Conservation (phyloP, 2,329 filamentous ascomycete genomes). For the Cytospora paraplurivora region DNA sequence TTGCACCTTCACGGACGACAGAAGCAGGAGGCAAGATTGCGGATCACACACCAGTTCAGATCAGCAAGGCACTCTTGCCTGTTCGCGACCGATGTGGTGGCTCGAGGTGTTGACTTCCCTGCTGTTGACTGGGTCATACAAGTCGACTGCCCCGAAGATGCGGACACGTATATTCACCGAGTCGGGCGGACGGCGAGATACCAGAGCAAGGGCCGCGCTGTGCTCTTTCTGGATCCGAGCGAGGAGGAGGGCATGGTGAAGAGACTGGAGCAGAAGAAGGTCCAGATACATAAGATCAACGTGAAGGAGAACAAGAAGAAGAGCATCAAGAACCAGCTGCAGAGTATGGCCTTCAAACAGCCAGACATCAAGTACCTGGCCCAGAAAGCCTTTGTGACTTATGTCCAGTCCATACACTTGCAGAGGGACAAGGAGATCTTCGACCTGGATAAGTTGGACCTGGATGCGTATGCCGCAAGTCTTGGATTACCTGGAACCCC, state of each 20-base stretch:
- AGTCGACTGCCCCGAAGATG: conserved; percentile 93
- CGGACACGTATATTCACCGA: conserved; percentile 96
- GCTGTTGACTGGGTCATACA: conserved; percentile 99
- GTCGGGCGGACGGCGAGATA: conserved; percentile 95
- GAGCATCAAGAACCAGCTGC: conserved; percentile 79
- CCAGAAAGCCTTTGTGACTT: conserved; percentile 93
- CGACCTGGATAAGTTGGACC: conserved; percentile 75
- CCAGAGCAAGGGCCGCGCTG: conserved; percentile 81
- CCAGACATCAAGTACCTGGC: conserved; percentile 91
- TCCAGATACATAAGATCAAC: conserved; percentile 84
- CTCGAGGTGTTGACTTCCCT: conserved; percentile 91
- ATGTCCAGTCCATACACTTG: conserved; percentile 80
- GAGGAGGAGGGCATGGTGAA: conserved; percentile 92
- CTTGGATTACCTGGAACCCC: conserved; percentile 89
- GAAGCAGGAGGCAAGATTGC: conserved; percentile 84
- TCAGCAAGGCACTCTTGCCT: conserved; percentile 81
- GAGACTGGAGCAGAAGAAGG: conserved; percentile 83
- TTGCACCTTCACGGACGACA: conserved; percentile 93
- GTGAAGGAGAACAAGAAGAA: conserved; percentile 87
- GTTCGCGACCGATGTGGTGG: conserved; percentile 94
- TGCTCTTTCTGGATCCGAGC: conserved; percentile 87
- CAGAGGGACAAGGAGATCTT: conserved; percentile 94
- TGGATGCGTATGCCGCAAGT: conserved; percentile 84
- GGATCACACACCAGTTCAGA: conserved; percentile 84
- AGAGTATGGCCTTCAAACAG: conserved; percentile 95